These are phyloP conservation scores for Pluteus cervinus DNA, from an alignment of 768 basidiomycete species.

Conservation along the genomic window DNA sequence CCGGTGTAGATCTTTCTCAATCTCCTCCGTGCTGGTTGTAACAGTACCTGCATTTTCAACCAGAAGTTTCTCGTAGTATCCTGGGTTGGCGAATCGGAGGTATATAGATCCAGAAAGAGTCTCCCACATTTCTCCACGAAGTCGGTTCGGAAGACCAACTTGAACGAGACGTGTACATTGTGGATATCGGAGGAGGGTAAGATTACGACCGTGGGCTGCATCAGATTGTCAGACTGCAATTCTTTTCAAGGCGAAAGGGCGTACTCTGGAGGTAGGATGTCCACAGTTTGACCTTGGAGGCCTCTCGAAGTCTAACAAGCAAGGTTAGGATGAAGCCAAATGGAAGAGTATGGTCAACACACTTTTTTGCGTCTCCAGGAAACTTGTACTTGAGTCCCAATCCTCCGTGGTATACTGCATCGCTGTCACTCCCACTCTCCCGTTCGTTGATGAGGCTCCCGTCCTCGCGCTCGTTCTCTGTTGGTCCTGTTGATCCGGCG, in stretches of 20 bases:
- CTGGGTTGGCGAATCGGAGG: conserved; percentile 83
- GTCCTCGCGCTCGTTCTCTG: conserved; percentile 64
- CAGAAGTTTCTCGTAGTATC: conserved; percentile 71
- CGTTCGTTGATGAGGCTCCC: conserved; percentile 54
- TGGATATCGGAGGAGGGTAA: conserved; percentile 94
- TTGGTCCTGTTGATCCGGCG: conserved; percentile 45
- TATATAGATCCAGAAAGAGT: conserved; percentile 91
- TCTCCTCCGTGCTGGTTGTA: conserved; percentile 92
- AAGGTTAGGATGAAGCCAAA: conserved; percentile 6
- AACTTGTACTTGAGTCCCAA: conserved; percentile 82
- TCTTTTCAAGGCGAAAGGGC: conserved; percentile 13
- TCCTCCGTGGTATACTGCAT: conserved; percentile 66
- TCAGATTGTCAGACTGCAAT: conserved; percentile 9
- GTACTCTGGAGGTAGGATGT: conserved; percentile 76
- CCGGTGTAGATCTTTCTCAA: conserved; percentile 96
- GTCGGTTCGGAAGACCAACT: conserved; percentile 90
- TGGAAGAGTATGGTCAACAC: background rate
- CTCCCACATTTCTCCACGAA: conserved; percentile 98
- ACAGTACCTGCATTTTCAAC: conserved; percentile 72
- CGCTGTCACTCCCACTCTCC: conserved; percentile 39
- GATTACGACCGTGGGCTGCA: conserved; percentile 84
- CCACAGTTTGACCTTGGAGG: conserved; percentile 96
- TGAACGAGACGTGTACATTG: conserved; percentile 96
- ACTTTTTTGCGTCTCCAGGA: conserved; percentile 89
- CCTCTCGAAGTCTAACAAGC: conserved; percentile 53